Base-by-base conservation (phyloP, 2,329 filamentous ascomycete species). In the Gaeumannomyces tritici region DNA sequence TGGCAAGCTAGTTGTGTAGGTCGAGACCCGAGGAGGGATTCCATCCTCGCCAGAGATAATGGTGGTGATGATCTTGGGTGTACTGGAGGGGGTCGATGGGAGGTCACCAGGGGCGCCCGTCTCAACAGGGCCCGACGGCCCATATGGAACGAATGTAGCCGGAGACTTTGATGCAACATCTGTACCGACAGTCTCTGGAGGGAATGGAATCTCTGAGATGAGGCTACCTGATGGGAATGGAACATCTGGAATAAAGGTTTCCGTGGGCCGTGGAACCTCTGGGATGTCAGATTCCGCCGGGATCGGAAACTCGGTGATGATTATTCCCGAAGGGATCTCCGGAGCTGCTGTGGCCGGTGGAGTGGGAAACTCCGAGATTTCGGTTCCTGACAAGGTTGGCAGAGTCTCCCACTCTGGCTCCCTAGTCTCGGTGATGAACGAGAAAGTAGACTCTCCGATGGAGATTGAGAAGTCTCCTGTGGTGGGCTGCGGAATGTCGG, bases 1-100 rank as follows among this genome's bases (percentile, higher is more conserved):
- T 13, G 29, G 64, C 60, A 56, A 61, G 58, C 29, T 62, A 35
- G 63, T 66, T 28, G 64, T 64, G 18, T 63, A 47, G 3, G 65
- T 62, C 15, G 62, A 56, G 6, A 60, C 33, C 57, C 13, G 62
- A 63, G 61, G 47, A 55, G 55, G 24, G 31, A 54, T 13, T 63
- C 65, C 12, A 1, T 27, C 60, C 8, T 57, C 59, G 1, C 65
- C 35, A 24, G 65, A 24, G 13, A 67, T 47, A 4, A 66, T 67
- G n/a, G 66, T 65, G 0, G 63, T 66, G 26, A 57, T 27, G 13
- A 18, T 61, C 9, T 18, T 29, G n/a, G 51, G 60, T 7, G 55
- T 28, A 4, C 5, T 8, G 15, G 31, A 27, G n/a, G 29, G 29
- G 12, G 27, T 28, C 18, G 29, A 42, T 21, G 59, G 28, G 28